These are phyloP conservation scores for Fragosphaeria purpurea DNA, from an alignment of 2,329 filamentous ascomycete genomes.

Conservation along the genomic window DNA sequence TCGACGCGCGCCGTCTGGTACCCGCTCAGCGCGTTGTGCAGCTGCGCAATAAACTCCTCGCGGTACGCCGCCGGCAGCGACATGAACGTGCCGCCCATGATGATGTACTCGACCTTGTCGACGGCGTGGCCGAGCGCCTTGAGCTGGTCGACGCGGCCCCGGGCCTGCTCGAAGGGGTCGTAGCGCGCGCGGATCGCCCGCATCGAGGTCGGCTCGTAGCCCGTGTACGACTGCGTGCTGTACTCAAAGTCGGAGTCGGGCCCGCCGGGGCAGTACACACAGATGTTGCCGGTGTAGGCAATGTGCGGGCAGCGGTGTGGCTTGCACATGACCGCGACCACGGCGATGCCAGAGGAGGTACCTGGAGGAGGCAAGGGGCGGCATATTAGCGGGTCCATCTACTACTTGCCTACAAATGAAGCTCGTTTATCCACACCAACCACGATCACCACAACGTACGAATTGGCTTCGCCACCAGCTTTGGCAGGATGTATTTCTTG, in stretches of 20 bases:
- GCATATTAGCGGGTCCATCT: neutral
- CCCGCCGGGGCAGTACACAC: slow-evolving; percentile 94
- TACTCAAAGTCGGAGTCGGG: slow-evolving; percentile 99
- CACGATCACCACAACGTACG: slow-evolving; percentile 37
- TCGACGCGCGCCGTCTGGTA: slow-evolving; percentile 93
- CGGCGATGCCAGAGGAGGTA: slow-evolving; percentile 92
- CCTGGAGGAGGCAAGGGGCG: slow-evolving; percentile 33
- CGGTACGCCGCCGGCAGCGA: slow-evolving; percentile 81
- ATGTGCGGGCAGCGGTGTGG: slow-evolving; percentile 96
- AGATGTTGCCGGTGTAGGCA: slow-evolving; percentile 96
- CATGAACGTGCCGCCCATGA: slow-evolving; percentile 99
- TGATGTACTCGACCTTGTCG: slow-evolving; percentile 99
- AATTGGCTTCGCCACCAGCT: slow-evolving; percentile 94
- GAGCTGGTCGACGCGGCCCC: slow-evolving; percentile 92
- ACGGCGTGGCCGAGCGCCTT: slow-evolving; percentile 92
- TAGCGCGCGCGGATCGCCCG: slow-evolving; percentile 93
- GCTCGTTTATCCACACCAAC: neutral
- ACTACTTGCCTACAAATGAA: too few species aligned
- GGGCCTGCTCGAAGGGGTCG: slow-evolving; percentile 94
- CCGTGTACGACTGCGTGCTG: slow-evolving; percentile 96
- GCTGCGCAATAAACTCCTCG: slow-evolving; percentile 85
- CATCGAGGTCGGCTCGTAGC: slow-evolving; percentile 98
- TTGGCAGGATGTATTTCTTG: slow-evolving; percentile 97
- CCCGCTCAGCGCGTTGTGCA: slow-evolving; percentile 93
- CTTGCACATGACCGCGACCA: slow-evolving; percentile 99